Percentiles rank a stretch among this genome's conserved stretches.
phyloP scores from a whole-genome alignment of 208 protist species.

The Tetramitus jugosus region DNA sequence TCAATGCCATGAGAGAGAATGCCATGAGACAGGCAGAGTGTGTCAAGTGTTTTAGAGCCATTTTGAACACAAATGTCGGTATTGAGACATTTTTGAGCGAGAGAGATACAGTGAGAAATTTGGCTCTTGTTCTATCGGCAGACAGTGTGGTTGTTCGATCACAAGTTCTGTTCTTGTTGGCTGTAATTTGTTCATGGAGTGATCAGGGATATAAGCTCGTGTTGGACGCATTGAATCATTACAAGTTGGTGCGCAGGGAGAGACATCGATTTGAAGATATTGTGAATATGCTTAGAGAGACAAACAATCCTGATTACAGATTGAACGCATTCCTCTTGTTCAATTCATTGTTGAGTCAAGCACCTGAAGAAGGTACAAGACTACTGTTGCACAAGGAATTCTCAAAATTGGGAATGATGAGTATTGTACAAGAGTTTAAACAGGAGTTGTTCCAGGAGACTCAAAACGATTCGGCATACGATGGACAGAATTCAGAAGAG shows the following conservation, averaged over 20 bases:
- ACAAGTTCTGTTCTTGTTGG: neutral
- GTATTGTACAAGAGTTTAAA: neutral
- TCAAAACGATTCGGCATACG: neutral
- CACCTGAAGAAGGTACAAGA: slow-evolving; percentile 2
- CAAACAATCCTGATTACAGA: slow-evolving; percentile 1
- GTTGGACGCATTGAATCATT: neutral
- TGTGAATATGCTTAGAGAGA: neutral
- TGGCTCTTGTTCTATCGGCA: neutral
- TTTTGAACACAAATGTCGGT: neutral
- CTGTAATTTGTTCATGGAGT: neutral
- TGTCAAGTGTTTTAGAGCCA: neutral
- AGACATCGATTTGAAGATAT: neutral
- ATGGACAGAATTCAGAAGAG: neutral
- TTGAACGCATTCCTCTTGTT: neutral
- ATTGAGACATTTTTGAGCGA: neutral
- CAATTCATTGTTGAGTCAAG: neutral
- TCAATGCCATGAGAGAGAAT: neutral
- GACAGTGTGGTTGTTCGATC: neutral
- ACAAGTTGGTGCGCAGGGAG: slow-evolving; percentile 2
- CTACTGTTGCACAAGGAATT: neutral
- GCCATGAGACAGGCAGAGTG: too few relatives aligned
- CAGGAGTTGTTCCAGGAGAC: neutral
- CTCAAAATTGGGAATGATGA: neutral
- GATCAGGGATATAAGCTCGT: neutral
- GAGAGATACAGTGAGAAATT: neutral